phyloP scores from a whole-genome alignment of 345 rosid species.

The Rhodamnia rubescens region DNA sequence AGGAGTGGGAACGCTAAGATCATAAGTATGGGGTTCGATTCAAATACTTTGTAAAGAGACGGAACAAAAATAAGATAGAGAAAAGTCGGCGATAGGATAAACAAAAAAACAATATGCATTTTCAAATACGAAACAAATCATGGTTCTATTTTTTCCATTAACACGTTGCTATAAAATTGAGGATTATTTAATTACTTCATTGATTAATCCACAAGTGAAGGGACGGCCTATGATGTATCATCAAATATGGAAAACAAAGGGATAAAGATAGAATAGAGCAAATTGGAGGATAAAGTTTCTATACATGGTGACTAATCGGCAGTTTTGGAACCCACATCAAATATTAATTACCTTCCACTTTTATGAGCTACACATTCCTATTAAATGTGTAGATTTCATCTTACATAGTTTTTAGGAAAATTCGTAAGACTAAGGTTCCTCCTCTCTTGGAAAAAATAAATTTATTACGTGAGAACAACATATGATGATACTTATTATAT shows the following conservation, averaged over 20 bases:
- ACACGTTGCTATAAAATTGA: neutral
- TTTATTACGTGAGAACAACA: too few species aligned
- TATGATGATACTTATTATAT: too few species aligned
- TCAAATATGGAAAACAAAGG: neutral
- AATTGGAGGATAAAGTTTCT: neutral
- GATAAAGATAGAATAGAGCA: neutral
- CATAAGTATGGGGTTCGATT: fast-evolving
- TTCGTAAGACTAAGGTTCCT: neutral
- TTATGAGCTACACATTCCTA: neutral
- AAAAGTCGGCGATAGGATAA: too few species aligned
- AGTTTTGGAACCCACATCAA: neutral
- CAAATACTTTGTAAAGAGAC: too few species aligned
- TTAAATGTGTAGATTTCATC: neutral
- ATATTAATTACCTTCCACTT: neutral
- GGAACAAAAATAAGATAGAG: too few species aligned
- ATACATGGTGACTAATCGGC: neutral
- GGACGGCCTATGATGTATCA: neutral
- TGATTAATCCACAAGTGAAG: neutral
- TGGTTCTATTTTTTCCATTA: neutral
- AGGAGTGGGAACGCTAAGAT: too few species aligned
- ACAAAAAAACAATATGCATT: too few species aligned
- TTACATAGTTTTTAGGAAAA: neutral
- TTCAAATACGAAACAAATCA: neutral
- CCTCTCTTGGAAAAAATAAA: neutral
- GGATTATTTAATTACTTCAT: neutral